Base-by-base conservation (phyloP, 75 land plant species). In the Adiantum capillusveneris region DNA sequence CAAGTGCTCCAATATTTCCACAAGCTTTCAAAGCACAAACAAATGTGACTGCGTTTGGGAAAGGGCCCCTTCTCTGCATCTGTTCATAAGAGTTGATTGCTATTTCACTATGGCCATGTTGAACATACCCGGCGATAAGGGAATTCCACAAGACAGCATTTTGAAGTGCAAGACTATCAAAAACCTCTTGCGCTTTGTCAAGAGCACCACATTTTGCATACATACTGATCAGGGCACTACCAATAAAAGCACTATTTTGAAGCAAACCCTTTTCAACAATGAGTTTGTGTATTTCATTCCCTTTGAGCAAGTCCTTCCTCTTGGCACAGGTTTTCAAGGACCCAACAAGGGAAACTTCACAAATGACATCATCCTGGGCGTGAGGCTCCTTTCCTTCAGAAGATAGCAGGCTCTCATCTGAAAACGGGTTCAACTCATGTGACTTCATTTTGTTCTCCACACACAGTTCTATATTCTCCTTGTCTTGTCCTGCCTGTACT, bases 71-170 rank as follows among this genome's bases (percentile, higher is more conserved):
- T 34, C 36, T 53, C 9, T 60, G 50, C 74, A 80, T 80, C 66
- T 80, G 64, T 21, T 64, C 63, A 28, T 77, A 77, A 54, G 72
- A 2, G 31, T 52, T 57, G 0, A 53, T 29, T 0, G 82, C 82
- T n/a, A 62, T 65, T 31, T 48, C 54, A 31, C 64, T 1, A 18
- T 42, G 26, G 29, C 71, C 82, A 50, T 36, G 29, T 16, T 63
- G 53, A 11, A 49, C 51, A 39, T 60, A 63, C 36, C 69, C 71
- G 22, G 44, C 53, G 24, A 81, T 69, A 63, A 81, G 44, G 1
- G 57, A 57, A 45, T 77, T 78, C 69, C 70, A 78, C 46, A 64
- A 34, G 52, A 56, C 49, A 0, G 62, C 64, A 65, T 78, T 74
- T 2, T 45, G 72, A 25, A 12, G 0, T 13, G 53, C 14, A 20